Percentiles rank a stretch among this genome's conserved stretches.
These are phyloP conservation scores for Haplosporangium sp. DNA, from an alignment of 371 early-diverging fungal species.

Conservation along the genomic window DNA sequence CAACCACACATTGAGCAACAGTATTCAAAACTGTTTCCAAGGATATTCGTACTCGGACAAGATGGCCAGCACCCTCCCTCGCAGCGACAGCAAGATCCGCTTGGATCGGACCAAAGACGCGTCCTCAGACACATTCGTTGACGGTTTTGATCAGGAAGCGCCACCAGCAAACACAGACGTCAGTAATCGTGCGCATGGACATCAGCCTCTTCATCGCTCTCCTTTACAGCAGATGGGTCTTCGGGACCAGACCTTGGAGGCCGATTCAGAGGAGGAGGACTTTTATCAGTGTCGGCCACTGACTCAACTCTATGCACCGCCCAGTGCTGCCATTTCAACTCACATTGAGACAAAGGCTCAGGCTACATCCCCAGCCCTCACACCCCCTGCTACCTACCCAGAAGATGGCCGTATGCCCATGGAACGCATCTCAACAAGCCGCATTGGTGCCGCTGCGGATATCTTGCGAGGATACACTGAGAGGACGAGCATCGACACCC, in stretches of 20 bases:
- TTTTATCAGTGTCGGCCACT: slow-evolving; percentile 18
- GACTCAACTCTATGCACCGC: slow-evolving; percentile 35
- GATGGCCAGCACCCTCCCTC: slow-evolving; percentile 32
- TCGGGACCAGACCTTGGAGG: slow-evolving; percentile 10
- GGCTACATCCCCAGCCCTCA: slow-evolving; percentile 36
- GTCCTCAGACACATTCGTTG: slow-evolving; percentile 13
- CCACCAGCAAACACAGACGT: slow-evolving; percentile 2
- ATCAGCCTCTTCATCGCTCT: slow-evolving; percentile 25
- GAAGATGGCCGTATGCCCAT: slow-evolving; percentile 32
- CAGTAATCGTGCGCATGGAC: slow-evolving; percentile 7
- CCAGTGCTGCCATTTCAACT: slow-evolving; percentile 41
- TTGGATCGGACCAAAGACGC: slow-evolving; percentile 8
- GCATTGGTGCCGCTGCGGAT: slow-evolving; percentile 40
- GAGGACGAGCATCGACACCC: slow-evolving; percentile 25
- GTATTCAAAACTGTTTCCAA: slow-evolving; percentile 68
- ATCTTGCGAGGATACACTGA: slow-evolving; percentile 37
- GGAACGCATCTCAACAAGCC: slow-evolving; percentile 18
- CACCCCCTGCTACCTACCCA: slow-evolving; percentile 25
- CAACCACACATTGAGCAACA: slow-evolving; percentile 57
- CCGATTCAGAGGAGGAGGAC: slow-evolving; percentile 20
- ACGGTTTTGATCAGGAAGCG: slow-evolving; percentile 32
- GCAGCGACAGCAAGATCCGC: slow-evolving; percentile 41
- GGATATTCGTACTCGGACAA: slow-evolving; percentile 64
- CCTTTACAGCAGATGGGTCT: slow-evolving; percentile 24
- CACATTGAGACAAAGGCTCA: slow-evolving; percentile 42